Evolutionary conservation across 768 basidiomycete genomes (phyloP), one percentile per base, ranked within the genome.

Genomic region (Phanerochaete sordida): DNA sequence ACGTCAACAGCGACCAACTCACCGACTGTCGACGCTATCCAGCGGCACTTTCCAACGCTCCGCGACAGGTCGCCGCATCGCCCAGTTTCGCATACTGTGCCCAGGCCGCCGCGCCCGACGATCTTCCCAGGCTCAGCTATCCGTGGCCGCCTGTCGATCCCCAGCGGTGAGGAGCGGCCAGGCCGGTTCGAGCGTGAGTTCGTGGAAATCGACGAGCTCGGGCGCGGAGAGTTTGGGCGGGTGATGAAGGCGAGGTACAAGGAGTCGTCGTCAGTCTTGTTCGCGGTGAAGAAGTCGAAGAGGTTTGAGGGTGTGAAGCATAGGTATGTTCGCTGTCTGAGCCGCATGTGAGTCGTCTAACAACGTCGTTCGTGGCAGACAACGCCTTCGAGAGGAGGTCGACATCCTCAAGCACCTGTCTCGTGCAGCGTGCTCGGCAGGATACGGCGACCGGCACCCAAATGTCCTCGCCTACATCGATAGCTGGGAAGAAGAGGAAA

Each of bases 271-370:
- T 65, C 65, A 19, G 65, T 76, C 50, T 74, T 92, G 33, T 95
- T 82, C 72, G 96, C 96, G 11, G 85, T 99, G 68, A 99, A 99
- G 80, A 90, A 91, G 71, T 95, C 93, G 30, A 95, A 95, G 76
- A 82, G 85, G 31, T 95, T 97, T 66, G 91, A 94, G 68, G 96
- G 96, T 27, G 83, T 82, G 43, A 88, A 90, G 73, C 95, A 97
- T 75, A 82, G 96, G 91, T 95, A 72, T 68, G 86, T 45, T n/a
- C 15, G 16, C 26, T 13, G 21, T 21, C 19, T n/a, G 11, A 1
- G 1, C 12, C 16, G 21, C 2, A 28, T 30, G 7, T 33, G 30
- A 21, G 35, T n/a, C 27, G 8, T 47, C 19, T 35, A 31, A 23
- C 21, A 39, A 44, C 23, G 54, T 27, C n/a, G 26, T 26, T 61